Percentiles rank a stretch among this genome's conserved stretches.
Conservation (phyloP, 2,329 filamentous ascomycete species). For the Aspergillus alliaceus region DNA sequence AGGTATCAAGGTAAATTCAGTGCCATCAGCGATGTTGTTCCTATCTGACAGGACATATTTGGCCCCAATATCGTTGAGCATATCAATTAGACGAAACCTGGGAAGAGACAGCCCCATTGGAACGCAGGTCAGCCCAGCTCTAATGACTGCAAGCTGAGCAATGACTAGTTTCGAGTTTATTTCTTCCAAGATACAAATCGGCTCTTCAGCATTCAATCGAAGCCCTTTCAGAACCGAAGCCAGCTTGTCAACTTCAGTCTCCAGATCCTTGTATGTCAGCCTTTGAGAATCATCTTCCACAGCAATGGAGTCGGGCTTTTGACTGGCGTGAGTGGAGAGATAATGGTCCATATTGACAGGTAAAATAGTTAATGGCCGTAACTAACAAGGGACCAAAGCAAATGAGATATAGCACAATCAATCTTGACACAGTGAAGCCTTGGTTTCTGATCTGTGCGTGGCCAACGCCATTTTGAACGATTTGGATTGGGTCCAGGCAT, state of each 20-base stretch:
- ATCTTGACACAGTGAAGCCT: too few relatives aligned
- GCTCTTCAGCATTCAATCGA: slow-evolving; percentile 1
- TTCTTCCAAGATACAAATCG: slow-evolving; percentile 4
- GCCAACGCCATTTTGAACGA: too few relatives aligned
- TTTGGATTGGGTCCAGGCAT: too few relatives aligned
- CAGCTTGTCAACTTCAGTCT: not conserved
- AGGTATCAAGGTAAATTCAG: not conserved
- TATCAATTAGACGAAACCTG: slow-evolving; percentile 1
- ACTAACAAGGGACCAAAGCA: too few relatives aligned
- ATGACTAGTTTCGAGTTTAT: not conserved
- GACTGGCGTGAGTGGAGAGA: not conserved
- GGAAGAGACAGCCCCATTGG: slow-evolving; percentile 3
- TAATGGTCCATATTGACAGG: not conserved
- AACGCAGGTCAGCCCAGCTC: slow-evolving; percentile 6
- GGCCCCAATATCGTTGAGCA: slow-evolving; percentile 1
- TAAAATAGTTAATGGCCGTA: too few relatives aligned
- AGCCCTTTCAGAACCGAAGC: not conserved
- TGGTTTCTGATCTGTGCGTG: too few relatives aligned
- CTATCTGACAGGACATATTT: slow-evolving; percentile 4
- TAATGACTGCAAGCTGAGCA: slow-evolving; percentile 9
- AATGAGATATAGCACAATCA: too few relatives aligned
- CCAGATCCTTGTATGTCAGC: slow-evolving; percentile 4
- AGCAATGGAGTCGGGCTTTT: not conserved
- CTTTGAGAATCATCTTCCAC: not conserved
- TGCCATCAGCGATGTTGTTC: not conserved